phyloP scores from a whole-genome alignment of 257 asterid genomes.

The Solanum verrucosum region DNA sequence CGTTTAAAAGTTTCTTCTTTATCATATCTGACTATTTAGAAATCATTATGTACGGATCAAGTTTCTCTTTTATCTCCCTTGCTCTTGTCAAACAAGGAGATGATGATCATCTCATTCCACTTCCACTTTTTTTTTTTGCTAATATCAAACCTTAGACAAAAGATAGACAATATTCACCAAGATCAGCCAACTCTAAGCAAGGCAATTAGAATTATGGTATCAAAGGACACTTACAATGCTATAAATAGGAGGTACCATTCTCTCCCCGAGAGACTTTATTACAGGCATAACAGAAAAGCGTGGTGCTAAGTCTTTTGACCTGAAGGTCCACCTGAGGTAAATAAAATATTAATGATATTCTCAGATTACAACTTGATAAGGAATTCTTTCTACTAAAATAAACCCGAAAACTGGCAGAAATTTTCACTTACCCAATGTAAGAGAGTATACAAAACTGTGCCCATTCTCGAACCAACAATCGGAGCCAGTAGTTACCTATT shows the following conservation, averaged over 20 bases:
- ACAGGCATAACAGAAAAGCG: slow-evolving; percentile 74
- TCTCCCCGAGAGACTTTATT: slow-evolving; percentile 29
- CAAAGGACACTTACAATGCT: slow-evolving; percentile 56
- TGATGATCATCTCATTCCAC: neutral
- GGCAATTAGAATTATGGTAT: neutral
- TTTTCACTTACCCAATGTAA: slow-evolving; percentile 59
- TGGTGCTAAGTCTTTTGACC: slow-evolving; percentile 61
- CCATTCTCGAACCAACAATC: slow-evolving; percentile 77
- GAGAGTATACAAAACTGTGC: slow-evolving; percentile 60
- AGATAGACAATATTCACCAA: neutral
- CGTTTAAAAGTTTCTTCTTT: neutral
- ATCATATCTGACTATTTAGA: neutral
- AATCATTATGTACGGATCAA: neutral
- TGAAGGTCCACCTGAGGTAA: slow-evolving; percentile 64
- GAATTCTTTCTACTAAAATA: neutral
- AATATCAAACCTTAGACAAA: neutral
- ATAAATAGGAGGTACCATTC: slow-evolving; percentile 67
- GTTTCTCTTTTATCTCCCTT: neutral
- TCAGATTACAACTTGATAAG: neutral
- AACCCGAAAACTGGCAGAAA: neutral
- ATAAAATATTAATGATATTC: neutral
- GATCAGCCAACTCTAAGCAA: neutral
- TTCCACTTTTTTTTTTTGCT: neutral
- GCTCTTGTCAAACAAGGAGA: neutral
- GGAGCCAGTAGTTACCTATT: slow-evolving; percentile 57